Base-by-base conservation (phyloP, 2,329 filamentous ascomycete genomes). In the Alternaria conjuncta region DNA sequence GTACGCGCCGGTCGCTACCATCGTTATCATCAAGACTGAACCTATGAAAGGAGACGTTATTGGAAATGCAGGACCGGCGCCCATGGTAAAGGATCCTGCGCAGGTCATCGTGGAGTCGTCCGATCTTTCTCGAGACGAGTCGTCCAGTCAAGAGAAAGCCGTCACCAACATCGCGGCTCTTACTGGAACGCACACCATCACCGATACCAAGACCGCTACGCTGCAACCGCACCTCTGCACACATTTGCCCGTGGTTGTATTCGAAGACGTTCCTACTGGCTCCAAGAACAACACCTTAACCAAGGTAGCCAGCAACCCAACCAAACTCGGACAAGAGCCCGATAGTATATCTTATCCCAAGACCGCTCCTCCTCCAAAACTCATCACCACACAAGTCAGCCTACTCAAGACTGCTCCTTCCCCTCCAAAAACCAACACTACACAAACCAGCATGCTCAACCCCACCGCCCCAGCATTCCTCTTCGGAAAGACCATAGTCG, bases 91-190 rank as follows among this genome's bases (percentile, higher is more conserved):
- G 10, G 5, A 1, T 5, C 10, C 12, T 10, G 5, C 10, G 12
- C 28, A 10, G 4, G 5, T 8, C 5, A 2, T 20, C 6, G 12
- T 13, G 4, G 30, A 36, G 15, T 36, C 15, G 5, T 30, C 46
- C 2, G 9, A 30, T 12, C 15, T 5, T 20, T 18, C 6, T 15
- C 46, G 12, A 30, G 6, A n/a, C 2, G 15, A 30, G 3, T 18
- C 2, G n/a, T 3, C 46, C 5, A 26, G 1, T 7, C 1, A n/a
- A 0, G 20, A 12, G 10, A 21, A 0, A 18, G 20, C 3, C 0
- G 0, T 18, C n/a, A 21, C 6, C 18, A 18, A 45, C 6, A 1
- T 8, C 12, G 11, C 0, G 3, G 12, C 11, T 12, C 4, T 13
- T 6, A 12, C 18, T 21, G 12, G 11, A 13, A 4, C 20, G 0